These are phyloP conservation scores for Incumbomyces delicatus DNA, from an alignment of 2,329 filamentous ascomycete genomes.

Conservation along the genomic window DNA sequence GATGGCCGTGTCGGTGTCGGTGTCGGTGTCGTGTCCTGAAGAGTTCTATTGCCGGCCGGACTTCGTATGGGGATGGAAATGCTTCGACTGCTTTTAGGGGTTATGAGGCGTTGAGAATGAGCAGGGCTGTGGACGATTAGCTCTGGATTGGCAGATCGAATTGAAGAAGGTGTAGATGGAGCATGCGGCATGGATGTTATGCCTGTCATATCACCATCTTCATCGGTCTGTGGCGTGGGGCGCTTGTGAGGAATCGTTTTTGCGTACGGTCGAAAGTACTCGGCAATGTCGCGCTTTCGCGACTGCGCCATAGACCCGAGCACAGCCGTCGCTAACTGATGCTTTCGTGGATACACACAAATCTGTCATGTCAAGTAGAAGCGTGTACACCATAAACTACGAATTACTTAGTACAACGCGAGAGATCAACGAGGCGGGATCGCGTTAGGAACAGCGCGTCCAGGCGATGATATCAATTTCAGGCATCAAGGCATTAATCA, in stretches of 20 bases:
- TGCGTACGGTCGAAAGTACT: conserved; percentile 38
- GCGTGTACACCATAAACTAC: background rate
- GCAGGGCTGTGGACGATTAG: no score
- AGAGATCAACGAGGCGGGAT: background rate
- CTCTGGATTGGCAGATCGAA: background rate
- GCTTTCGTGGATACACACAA: no score
- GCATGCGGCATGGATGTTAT: background rate
- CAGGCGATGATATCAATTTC: background rate
- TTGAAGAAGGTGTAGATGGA: conserved; percentile 1
- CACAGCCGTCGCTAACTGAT: no score
- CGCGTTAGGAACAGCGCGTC: background rate
- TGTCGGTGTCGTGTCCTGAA: background rate
- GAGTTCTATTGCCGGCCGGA: conserved; percentile 6
- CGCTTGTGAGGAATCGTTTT: conserved; percentile 22
- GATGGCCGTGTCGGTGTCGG: background rate
- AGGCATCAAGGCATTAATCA: background rate
- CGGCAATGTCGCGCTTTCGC: conserved; percentile 17
- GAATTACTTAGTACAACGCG: background rate
- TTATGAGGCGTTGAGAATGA: background rate
- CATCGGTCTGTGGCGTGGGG: conserved; percentile 14
- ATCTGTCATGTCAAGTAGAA: background rate
- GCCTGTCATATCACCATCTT: conserved; percentile 16
- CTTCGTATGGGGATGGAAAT: conserved; percentile 15
- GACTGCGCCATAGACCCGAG: conserved; percentile 2
- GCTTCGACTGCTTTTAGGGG: conserved; percentile 7